Conservation (phyloP, 1,284 basidiomycete species). For the Trichosporon faecale region DNA sequence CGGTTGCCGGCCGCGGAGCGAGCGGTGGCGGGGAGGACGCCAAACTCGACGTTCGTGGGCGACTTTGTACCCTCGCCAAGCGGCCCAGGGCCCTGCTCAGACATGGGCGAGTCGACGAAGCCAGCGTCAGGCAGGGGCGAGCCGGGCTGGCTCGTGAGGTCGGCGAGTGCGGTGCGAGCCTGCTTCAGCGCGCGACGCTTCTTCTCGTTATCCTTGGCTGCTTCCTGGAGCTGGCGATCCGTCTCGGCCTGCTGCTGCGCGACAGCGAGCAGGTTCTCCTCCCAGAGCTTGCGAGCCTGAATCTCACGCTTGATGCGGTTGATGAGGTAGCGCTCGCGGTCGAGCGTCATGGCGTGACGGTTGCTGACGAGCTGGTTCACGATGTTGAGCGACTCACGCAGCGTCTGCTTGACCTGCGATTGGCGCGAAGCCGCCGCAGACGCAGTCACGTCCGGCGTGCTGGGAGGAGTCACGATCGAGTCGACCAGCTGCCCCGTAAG, state of each 20-base stretch:
- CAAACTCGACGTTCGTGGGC: not conserved
- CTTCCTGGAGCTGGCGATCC: conserved; percentile 67
- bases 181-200: conserved; percentile 59
- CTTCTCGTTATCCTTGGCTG: conserved; percentile 52
- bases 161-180: conserved; percentile 65
- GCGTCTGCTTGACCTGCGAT: conserved; percentile 59
- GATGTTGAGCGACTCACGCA: conserved; percentile 63
- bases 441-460: conserved; percentile 28
- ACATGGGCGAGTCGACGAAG: conserved; percentile 2
- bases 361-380: conserved; percentile 64
- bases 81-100: not conserved
- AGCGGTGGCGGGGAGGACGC: not conserved
- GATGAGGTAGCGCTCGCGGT: conserved; percentile 79
- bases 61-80: not conserved
- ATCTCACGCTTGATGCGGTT: conserved; percentile 64
- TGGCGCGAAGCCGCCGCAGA: conserved; percentile 48
- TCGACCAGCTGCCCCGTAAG: conserved; percentile 67
- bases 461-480: conserved; percentile 54
- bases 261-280: conserved; percentile 82
- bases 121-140: conserved; percentile 14
- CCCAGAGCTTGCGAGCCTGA: conserved; percentile 78
- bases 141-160: conserved; percentile 33
- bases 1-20: conserved; percentile 8
- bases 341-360: conserved; percentile 68
- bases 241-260: conserved; percentile 82